Evolutionary conservation across 495 filamentous ascomycete genomes (phyloP).

Genomic region (Lophiotrema nucula): DNA sequence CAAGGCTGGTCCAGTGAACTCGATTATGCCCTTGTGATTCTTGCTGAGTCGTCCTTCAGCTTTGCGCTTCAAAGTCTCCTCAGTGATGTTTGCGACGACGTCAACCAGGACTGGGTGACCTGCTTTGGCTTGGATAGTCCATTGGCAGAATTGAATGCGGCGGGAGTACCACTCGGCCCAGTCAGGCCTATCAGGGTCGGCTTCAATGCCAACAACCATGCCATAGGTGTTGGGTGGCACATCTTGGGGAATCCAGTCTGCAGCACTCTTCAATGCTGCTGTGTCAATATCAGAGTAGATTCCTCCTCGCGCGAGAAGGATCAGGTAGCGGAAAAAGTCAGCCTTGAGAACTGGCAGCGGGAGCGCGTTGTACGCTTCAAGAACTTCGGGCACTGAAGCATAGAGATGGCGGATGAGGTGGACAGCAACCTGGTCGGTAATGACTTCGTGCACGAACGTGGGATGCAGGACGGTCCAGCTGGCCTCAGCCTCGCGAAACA

Average conservation of each 20-base stretch:
- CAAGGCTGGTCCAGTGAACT: conserved; percentile 90
- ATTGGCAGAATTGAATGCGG: conserved; percentile 96
- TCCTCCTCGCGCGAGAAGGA: conserved; percentile 88
- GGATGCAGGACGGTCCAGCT: conserved; percentile 91
- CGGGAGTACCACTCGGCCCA: conserved; percentile 96
- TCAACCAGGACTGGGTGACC: conserved; percentile 90
- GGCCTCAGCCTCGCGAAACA: conserved; percentile 77
- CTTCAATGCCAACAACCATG: conserved; percentile 90
- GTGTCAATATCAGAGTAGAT: conserved; percentile 99
- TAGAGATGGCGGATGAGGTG: conserved; percentile 84
- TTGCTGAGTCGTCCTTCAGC: conserved; percentile 63
- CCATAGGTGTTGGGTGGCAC: conserved; percentile 77
- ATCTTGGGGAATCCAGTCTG: conserved; percentile 79
- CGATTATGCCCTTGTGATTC: conserved; percentile 76
- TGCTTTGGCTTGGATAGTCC: conserved; percentile 95
- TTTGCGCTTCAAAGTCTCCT: conserved; percentile 76
- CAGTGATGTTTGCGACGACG: conserved; percentile 80
- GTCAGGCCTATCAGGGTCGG: conserved; percentile 87
- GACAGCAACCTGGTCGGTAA: conserved; percentile 82
- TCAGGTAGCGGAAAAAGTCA: conserved; percentile 96
- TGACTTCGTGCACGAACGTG: conserved; percentile 90
- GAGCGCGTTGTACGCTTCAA: conserved; percentile 86
- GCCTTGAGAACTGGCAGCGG: conserved; percentile 90
- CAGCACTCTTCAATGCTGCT: conserved; percentile 72
- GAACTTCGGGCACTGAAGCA: conserved; percentile 79